Base-by-base conservation (phyloP, 2,329 filamentous ascomycete genomes). In the Ophidiomyces ophidiicola region DNA sequence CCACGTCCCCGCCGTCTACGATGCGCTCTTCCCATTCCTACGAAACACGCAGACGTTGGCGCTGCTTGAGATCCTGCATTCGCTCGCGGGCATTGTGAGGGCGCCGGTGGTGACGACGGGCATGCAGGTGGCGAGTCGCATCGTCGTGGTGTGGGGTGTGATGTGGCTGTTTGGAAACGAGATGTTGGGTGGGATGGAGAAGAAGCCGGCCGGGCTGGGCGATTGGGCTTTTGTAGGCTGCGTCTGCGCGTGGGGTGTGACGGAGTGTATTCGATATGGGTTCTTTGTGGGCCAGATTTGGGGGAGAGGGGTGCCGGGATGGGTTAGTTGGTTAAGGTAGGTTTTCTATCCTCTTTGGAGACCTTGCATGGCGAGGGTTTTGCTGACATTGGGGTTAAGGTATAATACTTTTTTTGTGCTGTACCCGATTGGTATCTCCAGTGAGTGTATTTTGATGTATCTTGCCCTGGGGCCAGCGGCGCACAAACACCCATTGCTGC, bases 371-470 rank as follows among this genome's bases (percentile, higher is more conserved):
- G 19, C 4, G 4, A 10, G 6, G 5, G 12, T 7, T 6, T 20
- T 2, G 25, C 5, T 15, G 8, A 36, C 20, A 47, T 15, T 24
- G 25, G 35, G 15, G 7, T 19, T 6, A 19, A 67, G 66, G 42
- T 77, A 94, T 63, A 94, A 92, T 60, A 86, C 83, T 5, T 98
- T 98, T 64, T 85, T 84, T 53, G 66, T 94, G 25, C 73, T 98
- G 15, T 98, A 98, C 63, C 90, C 90, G 1, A 59, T 96, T 44
- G 90, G 90, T 29, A 94, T 96, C 55, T 69, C 73, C 28, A 90
- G 82, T 63, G 90, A 98, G 70, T 83, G 81, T 53, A 76, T 72
- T 61, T 71, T 94, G 53, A 78, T 96, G 37, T 84, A 77, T 56
- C 67, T 71, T 41, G 78, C 83, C 1, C 71, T 80, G 34, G 69